Base-by-base conservation (phyloP, 1,284 basidiomycete species). In the Athelia sp. region DNA sequence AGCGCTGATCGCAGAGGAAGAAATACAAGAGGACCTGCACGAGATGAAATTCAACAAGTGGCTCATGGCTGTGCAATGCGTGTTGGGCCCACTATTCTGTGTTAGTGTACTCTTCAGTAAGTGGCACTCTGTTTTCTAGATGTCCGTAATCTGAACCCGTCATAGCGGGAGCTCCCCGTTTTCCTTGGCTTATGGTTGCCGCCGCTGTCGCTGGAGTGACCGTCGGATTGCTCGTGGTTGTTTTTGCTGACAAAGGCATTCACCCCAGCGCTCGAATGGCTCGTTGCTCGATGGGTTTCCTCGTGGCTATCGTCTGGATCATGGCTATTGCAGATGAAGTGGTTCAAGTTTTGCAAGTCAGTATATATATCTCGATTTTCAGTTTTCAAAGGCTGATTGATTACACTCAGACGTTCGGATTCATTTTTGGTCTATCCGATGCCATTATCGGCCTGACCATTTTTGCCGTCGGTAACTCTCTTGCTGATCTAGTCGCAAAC, bases 401-500 rank as follows among this genome's bases (percentile, higher is more conserved):
- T 6, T 21, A 49, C 40, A 22, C 60, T 2, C 60, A 96, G 87
- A 89, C 92, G 0, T 87, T 97, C 58, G 96, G 95, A 15, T 83
- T 89, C 66, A 90, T 98, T 50, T 89, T 97, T 58, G 94, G 95
- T 0, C 76, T 99, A 21, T 94, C 91, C n/a, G 93, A 98, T 64
- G 95, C 96, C 22, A 96, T 99, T 62, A 89, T 99, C 48, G 96
- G 96, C 2, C 72, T 98, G 46, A 98, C 95, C 0, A 87, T 99
- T 55, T 99, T 99, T 61, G 96, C 95, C 0, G 80, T 98, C 29
- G 96, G 96, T 19, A 98, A 98, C 68, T 95, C 91, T 26, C 79
- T 98, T 6, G 96, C 95, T 1, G 96, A 99, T 68, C 80, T 98
- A 17, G 95, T 99, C 2, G 95, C 96, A 31, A 98, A 99, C 69